Evolutionary conservation across 202 grass and related monocot genomes (phyloP).

Genomic region (Setaria italica): DNA sequence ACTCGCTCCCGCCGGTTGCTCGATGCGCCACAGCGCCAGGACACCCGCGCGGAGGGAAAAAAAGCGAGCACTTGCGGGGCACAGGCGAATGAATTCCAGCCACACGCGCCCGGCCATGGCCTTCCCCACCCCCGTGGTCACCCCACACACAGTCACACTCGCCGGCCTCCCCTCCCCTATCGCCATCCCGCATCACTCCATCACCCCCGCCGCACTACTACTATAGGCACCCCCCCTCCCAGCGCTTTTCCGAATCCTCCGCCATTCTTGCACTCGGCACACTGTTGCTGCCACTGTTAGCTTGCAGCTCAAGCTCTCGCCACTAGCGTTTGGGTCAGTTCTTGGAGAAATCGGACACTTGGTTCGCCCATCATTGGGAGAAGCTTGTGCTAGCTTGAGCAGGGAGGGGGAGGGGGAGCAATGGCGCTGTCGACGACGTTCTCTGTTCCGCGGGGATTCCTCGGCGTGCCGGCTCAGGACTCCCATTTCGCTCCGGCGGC

Average conservation of each 20-base stretch:
- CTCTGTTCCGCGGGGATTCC: conserved; percentile 52
- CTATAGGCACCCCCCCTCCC: background rate
- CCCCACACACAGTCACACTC: background rate
- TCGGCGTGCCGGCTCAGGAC: conserved; percentile 53
- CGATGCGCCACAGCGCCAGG: background rate
- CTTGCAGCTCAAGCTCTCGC: conserved; percentile 11
- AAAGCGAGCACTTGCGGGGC: conserved; percentile 21
- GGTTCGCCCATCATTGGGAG: conserved; percentile 10
- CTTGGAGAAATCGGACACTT: background rate
- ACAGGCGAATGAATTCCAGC: conserved; percentile 55
- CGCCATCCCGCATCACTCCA: conserved; percentile 14
- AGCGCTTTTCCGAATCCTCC: conserved; percentile 25
- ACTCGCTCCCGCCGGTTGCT: background rate
- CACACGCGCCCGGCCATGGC: conserved; percentile 50
- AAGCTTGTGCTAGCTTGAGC: conserved; percentile 21
- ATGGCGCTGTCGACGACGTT: conserved; percentile 75
- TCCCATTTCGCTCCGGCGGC: conserved; percentile 46
- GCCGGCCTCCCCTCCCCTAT: background rate
- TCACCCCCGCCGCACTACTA: background rate
- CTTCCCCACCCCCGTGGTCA: conserved; percentile 41
- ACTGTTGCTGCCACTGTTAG: background rate
- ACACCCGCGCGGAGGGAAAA: background rate
- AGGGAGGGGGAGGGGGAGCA: conserved; percentile 22
- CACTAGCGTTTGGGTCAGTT: conserved; percentile 11
- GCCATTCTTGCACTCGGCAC: background rate